Evolutionary conservation across 768 basidiomycete genomes (phyloP).

Genomic region (Lactifluus piperatus): DNA sequence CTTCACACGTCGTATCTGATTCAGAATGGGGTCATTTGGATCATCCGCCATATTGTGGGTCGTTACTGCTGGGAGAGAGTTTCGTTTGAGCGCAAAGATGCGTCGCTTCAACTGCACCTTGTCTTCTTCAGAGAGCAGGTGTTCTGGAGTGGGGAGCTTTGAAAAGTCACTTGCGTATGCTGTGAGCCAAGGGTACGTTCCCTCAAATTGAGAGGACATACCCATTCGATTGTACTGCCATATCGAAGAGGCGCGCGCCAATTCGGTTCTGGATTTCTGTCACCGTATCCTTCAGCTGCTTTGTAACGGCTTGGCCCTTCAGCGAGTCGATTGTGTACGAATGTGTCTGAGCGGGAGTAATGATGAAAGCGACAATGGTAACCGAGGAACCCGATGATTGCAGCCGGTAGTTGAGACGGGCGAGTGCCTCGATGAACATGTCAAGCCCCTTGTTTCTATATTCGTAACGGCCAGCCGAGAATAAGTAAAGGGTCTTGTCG

Average conservation of each 20-base stretch:
- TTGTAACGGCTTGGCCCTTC: conserved; percentile 95
- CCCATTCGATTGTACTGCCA: conserved; percentile 90
- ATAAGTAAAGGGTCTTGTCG: conserved; percentile 88
- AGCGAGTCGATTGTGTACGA: conserved; percentile 97
- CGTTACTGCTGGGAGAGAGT: conserved; percentile 89
- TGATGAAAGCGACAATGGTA: conserved; percentile 96
- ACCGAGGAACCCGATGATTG: conserved; percentile 56
- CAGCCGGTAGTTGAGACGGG: conserved; percentile 66
- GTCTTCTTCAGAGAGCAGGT: conserved; percentile 84
- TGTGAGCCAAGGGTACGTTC: neutral
- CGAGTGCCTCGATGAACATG: conserved; percentile 97
- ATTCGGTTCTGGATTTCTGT: conserved; percentile 92
- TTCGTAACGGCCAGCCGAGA: conserved; percentile 98
- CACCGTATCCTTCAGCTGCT: conserved; percentile 92
- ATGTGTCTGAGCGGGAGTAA: conserved; percentile 94
- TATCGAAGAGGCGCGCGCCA: conserved; percentile 87
- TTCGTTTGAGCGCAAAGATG: conserved; percentile 92
- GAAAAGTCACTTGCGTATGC: conserved; percentile 51
- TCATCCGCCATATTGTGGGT: conserved; percentile 99
- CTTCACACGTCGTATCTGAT: conserved; percentile 88
- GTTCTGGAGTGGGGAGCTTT: conserved; percentile 60
- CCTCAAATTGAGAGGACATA: conserved; percentile 27
- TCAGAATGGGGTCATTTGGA: conserved; percentile 83
- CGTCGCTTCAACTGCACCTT: conserved; percentile 91
- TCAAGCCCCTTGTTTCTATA: conserved; percentile 99